Conservation (phyloP, 495 filamentous ascomycete species). For the Aspergillus egyptiacus region DNA sequence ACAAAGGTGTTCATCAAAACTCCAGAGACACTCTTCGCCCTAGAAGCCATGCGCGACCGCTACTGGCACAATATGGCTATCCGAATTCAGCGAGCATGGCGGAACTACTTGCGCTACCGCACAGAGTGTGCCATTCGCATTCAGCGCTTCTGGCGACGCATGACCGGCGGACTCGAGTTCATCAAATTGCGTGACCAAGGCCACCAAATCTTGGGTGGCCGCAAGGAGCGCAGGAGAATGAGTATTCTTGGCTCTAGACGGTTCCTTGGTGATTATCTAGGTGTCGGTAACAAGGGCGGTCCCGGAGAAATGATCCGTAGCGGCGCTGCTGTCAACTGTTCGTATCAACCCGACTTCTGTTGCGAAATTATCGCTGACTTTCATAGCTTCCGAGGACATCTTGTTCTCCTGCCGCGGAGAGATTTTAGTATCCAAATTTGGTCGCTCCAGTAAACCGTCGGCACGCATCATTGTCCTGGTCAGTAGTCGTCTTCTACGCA, state of each 20-base stretch:
- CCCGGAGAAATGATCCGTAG: constrained; percentile 76
- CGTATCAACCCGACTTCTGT: constrained; percentile 11
- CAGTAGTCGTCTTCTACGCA: constrained; percentile 17
- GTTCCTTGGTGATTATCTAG: constrained; percentile 94
- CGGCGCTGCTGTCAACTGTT: constrained; percentile 55
- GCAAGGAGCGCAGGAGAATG: constrained; percentile 87
- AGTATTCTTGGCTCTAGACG: constrained; percentile 84
- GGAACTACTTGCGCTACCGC: constrained; percentile 88
- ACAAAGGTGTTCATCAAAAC: constrained; percentile 99
- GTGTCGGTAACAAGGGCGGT: constrained; percentile 71
- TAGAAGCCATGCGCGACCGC: constrained; percentile 94
- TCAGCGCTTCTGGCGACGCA: constrained; percentile 90
- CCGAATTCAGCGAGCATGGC: constrained; percentile 94
- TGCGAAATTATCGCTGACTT: constrained; percentile 9
- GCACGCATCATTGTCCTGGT: constrained; percentile 78
- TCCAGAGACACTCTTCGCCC: constrained; percentile 91
- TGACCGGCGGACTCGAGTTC: constrained; percentile 79
- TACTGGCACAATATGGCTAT: constrained; percentile 99
- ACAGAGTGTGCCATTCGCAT: constrained; percentile 90
- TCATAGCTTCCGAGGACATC: constrained; percentile 57
- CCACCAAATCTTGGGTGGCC: constrained; percentile 72
- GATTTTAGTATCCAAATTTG: constrained; percentile 85
- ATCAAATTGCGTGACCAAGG: constrained; percentile 84
- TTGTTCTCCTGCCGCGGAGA: constrained; percentile 90
- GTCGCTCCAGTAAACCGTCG: constrained; percentile 87